Conservation (phyloP, 2,329 filamentous ascomycete genomes). For the Diaporthe ampelina region DNA sequence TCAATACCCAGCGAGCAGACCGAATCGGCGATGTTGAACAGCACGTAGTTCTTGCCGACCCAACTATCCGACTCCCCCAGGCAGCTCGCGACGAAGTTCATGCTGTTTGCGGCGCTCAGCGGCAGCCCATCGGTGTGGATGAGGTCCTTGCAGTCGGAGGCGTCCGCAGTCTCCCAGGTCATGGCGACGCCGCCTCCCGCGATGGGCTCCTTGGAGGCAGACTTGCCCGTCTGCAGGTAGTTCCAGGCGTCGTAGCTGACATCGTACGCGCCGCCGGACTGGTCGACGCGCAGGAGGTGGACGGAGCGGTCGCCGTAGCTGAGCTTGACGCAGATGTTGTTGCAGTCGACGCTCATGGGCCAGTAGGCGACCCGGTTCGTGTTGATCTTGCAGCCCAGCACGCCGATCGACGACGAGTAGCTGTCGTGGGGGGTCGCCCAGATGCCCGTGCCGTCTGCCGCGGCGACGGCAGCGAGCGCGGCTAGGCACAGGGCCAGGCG, state of each 20-base stretch:
- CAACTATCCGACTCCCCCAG: conserved; percentile 56
- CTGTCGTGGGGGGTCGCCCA: conserved; percentile 67
- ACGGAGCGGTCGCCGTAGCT: conserved; percentile 62
- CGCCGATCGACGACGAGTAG: conserved; percentile 69
- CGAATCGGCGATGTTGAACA: conserved; percentile 66
- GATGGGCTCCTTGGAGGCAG: conserved; percentile 60
- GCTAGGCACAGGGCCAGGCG: conserved; percentile 22
- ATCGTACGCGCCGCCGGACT: conserved; percentile 68
- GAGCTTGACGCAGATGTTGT: conserved; percentile 69
- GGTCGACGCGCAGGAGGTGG: conserved; percentile 70
- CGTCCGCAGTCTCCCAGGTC: conserved; percentile 59
- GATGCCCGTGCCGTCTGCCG: conserved; percentile 43
- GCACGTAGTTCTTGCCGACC: conserved; percentile 62
- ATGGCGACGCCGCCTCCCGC: conserved; percentile 64
- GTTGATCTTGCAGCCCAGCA: conserved; percentile 71
- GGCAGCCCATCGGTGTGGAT: conserved; percentile 57
- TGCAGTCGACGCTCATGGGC: conserved; percentile 64
- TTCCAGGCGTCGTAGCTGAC: conserved; percentile 70
- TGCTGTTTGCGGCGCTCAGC: conserved; percentile 63
- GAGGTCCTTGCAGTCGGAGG: conserved; percentile 62
- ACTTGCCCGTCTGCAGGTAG: conserved; percentile 61
- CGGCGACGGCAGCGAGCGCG: conserved; percentile 1
- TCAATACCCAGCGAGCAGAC: conserved; percentile 61
- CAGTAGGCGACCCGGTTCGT: conserved; percentile 73
- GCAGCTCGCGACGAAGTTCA: conserved; percentile 65